These are phyloP conservation scores for Begonia masoniana DNA, from an alignment of 306 rosid genomes.

Conservation along the genomic window DNA sequence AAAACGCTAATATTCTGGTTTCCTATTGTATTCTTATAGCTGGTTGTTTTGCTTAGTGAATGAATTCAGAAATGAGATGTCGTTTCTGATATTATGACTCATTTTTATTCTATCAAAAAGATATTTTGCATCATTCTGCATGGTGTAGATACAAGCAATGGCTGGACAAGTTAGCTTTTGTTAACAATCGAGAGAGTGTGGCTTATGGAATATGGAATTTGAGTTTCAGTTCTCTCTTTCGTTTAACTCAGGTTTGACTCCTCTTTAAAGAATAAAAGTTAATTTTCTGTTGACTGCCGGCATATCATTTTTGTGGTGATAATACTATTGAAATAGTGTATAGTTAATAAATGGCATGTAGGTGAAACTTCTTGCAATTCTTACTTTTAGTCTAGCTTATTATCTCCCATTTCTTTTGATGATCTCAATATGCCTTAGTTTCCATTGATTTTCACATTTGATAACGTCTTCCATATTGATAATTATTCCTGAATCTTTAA, in stretches of 20 bases:
- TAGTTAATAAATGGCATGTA: too few relatives aligned
- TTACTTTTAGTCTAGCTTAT: too few relatives aligned
- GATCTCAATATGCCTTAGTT: too few relatives aligned
- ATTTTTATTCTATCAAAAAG: too few relatives aligned
- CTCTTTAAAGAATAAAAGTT: constrained; percentile 4
- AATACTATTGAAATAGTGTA: too few relatives aligned
- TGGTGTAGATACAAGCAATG: constrained; percentile 48
- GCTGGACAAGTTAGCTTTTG: constrained; percentile 41
- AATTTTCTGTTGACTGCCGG: constrained; percentile 1
- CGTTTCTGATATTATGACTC: too few relatives aligned
- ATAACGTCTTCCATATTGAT: too few relatives aligned
- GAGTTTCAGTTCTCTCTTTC: constrained; percentile 49
- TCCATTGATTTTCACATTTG: too few relatives aligned
- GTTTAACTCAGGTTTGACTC: constrained; percentile 55
- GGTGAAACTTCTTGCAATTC: too few relatives aligned
- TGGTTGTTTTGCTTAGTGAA: background rate
- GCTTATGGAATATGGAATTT: constrained; percentile 59
- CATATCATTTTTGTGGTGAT: background rate
- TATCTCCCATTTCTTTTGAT: too few relatives aligned
- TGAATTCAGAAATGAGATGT: too few relatives aligned
- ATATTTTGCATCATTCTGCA: constrained; percentile 9
- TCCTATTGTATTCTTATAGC: constrained; percentile 3
- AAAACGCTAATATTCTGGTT: constrained; percentile 7
- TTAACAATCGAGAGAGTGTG: constrained; percentile 49
- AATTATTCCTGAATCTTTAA: too few relatives aligned